Conservation (phyloP, 192 early-diverging fungal species). For the Backusella australiensis region DNA sequence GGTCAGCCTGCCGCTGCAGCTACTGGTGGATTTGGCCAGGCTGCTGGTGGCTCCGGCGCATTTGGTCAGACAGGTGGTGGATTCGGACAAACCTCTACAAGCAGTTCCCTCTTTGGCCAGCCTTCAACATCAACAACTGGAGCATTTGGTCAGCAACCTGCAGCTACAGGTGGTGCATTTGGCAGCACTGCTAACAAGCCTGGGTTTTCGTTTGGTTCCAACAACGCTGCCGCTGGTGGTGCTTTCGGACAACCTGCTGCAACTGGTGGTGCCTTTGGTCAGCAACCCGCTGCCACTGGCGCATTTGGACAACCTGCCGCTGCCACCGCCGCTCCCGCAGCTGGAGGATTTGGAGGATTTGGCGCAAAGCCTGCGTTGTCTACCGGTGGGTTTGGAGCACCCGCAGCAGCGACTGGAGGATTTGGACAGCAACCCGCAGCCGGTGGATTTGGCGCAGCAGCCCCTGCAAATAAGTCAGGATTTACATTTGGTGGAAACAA, state of each 20-base stretch:
- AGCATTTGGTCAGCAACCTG: conserved; percentile 18
- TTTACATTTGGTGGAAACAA: conserved; percentile 24
- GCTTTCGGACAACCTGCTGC: conserved; percentile 2
- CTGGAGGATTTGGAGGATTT: conserved; percentile 1
- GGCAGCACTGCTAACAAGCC: conserved; percentile 1
- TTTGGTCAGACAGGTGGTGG: neutral
- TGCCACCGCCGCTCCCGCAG: conserved; percentile 19
- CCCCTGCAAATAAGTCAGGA: conserved; percentile 27
- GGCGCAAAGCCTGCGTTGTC: neutral
- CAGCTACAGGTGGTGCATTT: conserved; percentile 10
- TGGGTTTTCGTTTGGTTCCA: neutral
- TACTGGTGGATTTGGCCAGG: conserved; percentile 25
- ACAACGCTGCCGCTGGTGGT: neutral
- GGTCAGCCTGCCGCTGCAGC: conserved; percentile 30
- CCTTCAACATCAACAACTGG: conserved; percentile 8
- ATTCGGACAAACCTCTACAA: conserved; percentile 30
- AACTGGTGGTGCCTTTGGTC: conserved; percentile 14
- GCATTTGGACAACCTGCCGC: conserved; percentile 30
- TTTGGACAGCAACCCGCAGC: neutral
- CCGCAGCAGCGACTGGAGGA: neutral
- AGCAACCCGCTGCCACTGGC: conserved; percentile 4
- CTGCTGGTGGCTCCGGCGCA: conserved; percentile 13
- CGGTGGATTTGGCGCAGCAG: conserved; percentile 33
- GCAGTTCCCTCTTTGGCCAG: conserved; percentile 23
- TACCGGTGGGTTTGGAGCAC: conserved; percentile 28